Evolutionary conservation across 495 filamentous ascomycete species (phyloP).

Genomic region (Thozetella sp.): DNA sequence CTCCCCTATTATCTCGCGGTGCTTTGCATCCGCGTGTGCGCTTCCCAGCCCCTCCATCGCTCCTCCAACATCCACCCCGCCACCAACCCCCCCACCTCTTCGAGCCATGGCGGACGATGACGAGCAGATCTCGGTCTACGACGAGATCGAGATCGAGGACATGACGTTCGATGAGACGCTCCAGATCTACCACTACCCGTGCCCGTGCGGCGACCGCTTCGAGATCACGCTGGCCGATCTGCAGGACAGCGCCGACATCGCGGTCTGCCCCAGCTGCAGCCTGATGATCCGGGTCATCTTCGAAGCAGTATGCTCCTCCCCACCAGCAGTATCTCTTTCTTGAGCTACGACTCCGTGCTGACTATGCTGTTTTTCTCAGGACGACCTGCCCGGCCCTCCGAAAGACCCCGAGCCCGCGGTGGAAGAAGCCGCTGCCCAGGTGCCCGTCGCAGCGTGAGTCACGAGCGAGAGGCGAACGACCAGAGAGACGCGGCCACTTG

Average conservation of each 20-base stretch:
- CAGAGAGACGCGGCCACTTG: not conserved
- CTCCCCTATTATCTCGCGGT: no score
- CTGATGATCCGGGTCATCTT: slow-evolving; percentile 96
- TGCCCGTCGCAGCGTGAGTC: slow-evolving; percentile 25
- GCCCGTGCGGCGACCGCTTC: slow-evolving; percentile 96
- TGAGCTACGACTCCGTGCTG: no score
- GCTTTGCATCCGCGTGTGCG: no score
- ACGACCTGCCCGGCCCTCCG: slow-evolving; percentile 25
- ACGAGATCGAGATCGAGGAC: slow-evolving; percentile 99
- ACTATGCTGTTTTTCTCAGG: not conserved
- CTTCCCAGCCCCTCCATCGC: no score
- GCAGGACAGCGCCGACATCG: slow-evolving; percentile 86
- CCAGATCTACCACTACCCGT: slow-evolving; percentile 93
- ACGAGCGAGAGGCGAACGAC: not conserved
- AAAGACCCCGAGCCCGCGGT: slow-evolving; percentile 17
- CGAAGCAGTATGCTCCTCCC: slow-evolving; percentile 65
- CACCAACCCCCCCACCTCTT: no score
- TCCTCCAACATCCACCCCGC: no score
- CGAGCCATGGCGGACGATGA: slow-evolving; percentile 68
- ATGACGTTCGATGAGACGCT: slow-evolving; percentile 87
- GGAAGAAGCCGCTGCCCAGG: slow-evolving; percentile 18
- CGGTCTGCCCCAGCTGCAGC: slow-evolving; percentile 94
- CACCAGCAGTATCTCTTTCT: not conserved
- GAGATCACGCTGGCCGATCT: slow-evolving; percentile 87
- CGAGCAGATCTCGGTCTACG: slow-evolving; percentile 77